phyloP scores from a whole-genome alignment of 768 basidiomycete genomes.

The Termitomyces sp. region DNA sequence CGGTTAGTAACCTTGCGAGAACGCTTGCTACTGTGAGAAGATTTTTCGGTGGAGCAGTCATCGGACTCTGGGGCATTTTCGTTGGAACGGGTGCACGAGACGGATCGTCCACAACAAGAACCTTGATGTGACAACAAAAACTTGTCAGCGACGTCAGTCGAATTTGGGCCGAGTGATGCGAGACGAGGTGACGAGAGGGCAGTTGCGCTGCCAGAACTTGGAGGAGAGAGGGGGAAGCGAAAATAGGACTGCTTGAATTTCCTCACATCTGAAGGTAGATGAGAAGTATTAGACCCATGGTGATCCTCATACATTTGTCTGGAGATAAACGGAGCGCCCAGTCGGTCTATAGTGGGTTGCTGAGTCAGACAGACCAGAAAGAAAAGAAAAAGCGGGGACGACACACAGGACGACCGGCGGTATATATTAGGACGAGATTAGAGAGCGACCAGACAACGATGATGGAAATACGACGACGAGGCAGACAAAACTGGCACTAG shows the following conservation, averaged over 20 bases:
- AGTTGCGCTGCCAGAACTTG: constrained; percentile 35
- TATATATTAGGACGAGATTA: neutral
- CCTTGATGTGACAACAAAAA: constrained; percentile 3
- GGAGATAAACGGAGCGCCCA: constrained; percentile 9
- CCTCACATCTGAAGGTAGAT: constrained; percentile 14
- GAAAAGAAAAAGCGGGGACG: constrained; percentile 17
- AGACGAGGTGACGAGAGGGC: constrained; percentile 33
- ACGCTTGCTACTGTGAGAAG: constrained; percentile 22
- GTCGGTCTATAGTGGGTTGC: neutral
- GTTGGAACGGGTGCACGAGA: constrained; percentile 19
- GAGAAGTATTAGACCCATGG: constrained; percentile 6
- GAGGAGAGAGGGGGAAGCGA: constrained; percentile 41
- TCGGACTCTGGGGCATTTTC: constrained; percentile 37
- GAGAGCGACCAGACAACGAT: neutral
- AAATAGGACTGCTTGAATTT: constrained; percentile 21
- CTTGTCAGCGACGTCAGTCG: constrained; percentile 20
- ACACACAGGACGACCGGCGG: neutral
- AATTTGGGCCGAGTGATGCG: constrained; percentile 18
- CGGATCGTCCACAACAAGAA: constrained; percentile 22
- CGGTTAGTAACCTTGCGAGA: constrained; percentile 24
- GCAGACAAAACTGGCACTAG: neutral
- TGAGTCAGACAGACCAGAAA: constrained; percentile 13
- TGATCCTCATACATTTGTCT: constrained; percentile 14
- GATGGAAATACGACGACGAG: neutral
- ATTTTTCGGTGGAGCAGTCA: constrained; percentile 38